Percentiles rank a stretch among this genome's conserved stretches.
phyloP scores from a whole-genome alignment of 1,284 basidiomycete genomes.

The Neolentinus lepideus region DNA sequence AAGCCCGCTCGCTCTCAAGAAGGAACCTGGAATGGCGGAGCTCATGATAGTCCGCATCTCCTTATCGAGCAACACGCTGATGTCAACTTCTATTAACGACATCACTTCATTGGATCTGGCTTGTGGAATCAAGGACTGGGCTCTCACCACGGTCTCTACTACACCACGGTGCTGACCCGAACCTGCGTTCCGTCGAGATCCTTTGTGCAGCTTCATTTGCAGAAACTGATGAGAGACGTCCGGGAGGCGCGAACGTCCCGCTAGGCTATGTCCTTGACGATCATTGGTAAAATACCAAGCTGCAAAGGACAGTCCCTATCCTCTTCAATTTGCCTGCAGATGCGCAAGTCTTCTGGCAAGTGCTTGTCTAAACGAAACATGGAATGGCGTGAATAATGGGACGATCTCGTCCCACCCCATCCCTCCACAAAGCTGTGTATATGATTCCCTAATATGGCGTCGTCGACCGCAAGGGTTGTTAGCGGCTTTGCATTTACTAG shows the following conservation, averaged over 20 bases:
- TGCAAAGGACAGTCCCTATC: not conserved
- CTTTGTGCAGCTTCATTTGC: not conserved
- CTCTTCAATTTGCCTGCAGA: constrained; percentile 5
- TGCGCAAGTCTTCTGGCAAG: constrained; percentile 2
- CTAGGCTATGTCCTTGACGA: constrained; percentile 7
- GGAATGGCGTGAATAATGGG: constrained; percentile 3
- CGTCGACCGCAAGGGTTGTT: too few species aligned
- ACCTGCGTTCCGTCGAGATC: not conserved
- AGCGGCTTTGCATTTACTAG: too few species aligned
- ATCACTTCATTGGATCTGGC: constrained; percentile 5
- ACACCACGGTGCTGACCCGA: not conserved
- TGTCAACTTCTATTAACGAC: constrained; percentile 5
- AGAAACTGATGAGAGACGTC: not conserved
- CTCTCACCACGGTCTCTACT: not conserved
- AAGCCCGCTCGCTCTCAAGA: not conserved
- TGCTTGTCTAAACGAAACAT: constrained; percentile 7
- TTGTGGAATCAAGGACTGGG: not conserved
- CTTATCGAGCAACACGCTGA: constrained; percentile 11
- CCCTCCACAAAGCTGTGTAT: too few species aligned
- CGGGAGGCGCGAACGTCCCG: constrained; percentile 1
- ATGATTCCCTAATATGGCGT: too few species aligned
- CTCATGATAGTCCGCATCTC: not conserved
- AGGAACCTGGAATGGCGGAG: not conserved
- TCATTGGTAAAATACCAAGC: constrained; percentile 6
- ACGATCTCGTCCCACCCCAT: too few species aligned